Conservation (phyloP, 306 rosid genomes). For the Coriaria nepalensis region DNA sequence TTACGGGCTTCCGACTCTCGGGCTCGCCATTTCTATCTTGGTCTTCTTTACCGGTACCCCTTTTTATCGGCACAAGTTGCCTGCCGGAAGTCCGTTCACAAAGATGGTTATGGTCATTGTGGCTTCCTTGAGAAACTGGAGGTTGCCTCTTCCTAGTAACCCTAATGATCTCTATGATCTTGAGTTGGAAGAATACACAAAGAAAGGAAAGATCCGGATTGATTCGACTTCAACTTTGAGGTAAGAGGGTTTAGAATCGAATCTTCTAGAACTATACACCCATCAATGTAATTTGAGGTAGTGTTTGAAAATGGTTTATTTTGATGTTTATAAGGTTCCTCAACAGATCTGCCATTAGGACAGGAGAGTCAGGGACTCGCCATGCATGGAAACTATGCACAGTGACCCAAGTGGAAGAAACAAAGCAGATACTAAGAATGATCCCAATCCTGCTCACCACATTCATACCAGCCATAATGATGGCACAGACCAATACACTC, state of each 20-base stretch:
- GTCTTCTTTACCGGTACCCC: conserved; percentile 65
- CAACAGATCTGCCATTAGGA: conserved; percentile 31
- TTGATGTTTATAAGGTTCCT: too few species aligned
- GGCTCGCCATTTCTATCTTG: conserved; percentile 44
- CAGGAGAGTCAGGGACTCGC: too few species aligned
- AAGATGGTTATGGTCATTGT: conserved; percentile 57
- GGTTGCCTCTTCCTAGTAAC: conserved; percentile 38
- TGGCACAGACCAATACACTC: conserved; percentile 68
- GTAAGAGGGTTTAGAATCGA: conserved; percentile 24
- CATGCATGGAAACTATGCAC: conserved; percentile 38
- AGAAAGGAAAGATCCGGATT: conserved; percentile 37
- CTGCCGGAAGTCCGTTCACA: conserved; percentile 31
- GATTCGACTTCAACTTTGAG: conserved; percentile 61
- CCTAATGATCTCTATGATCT: conserved; percentile 52
- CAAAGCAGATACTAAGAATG: conserved; percentile 69
- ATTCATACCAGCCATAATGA: conserved; percentile 66
- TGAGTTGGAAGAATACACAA: conserved; percentile 28
- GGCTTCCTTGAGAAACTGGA: conserved; percentile 49
- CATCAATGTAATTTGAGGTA: too few species aligned
- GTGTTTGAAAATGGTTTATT: too few species aligned
- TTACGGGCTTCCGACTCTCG: conserved; percentile 71
- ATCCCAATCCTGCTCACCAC: conserved; percentile 46
- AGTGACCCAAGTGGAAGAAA: conserved; percentile 80
- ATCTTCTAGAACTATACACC: too few species aligned
- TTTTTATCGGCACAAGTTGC: conserved; percentile 61